phyloP scores from a whole-genome alignment of 2,329 filamentous ascomycete genomes.

The Alternaria arborescens region DNA sequence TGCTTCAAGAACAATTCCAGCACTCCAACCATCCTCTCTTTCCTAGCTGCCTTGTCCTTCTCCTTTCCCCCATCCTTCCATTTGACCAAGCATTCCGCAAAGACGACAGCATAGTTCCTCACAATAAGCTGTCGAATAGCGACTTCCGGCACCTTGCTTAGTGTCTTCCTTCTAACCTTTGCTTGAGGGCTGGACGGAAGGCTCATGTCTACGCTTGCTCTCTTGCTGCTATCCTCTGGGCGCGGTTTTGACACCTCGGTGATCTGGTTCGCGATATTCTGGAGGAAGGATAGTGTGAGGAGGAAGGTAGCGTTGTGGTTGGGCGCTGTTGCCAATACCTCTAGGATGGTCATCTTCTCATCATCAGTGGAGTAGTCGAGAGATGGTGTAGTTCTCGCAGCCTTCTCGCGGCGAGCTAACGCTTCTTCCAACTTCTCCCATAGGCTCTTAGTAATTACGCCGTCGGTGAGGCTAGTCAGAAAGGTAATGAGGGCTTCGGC shows the following conservation, averaged over 20 bases:
- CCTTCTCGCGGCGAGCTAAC: slow-evolving; percentile 49
- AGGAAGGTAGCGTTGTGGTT: slow-evolving; percentile 90
- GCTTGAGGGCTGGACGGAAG: slow-evolving; percentile 45
- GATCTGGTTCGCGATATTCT: slow-evolving; percentile 65
- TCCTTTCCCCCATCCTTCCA: slow-evolving; percentile 55
- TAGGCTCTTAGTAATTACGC: slow-evolving; percentile 74
- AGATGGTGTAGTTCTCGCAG: slow-evolving; percentile 49
- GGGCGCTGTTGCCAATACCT: slow-evolving; percentile 72
- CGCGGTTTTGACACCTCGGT: slow-evolving; percentile 39
- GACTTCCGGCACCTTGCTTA: slow-evolving; percentile 58
- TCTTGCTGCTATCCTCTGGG: slow-evolving; percentile 27
- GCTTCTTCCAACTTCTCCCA: slow-evolving; percentile 63
- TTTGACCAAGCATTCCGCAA: slow-evolving; percentile 71
- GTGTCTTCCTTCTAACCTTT: slow-evolving; percentile 48
- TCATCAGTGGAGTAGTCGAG: slow-evolving; percentile 56
- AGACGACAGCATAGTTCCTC: slow-evolving; percentile 69
- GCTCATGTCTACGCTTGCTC: slow-evolving; percentile 37
- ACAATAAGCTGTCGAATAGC: slow-evolving; percentile 68
- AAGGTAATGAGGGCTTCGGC: slow-evolving; percentile 77
- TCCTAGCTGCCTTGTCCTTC: slow-evolving; percentile 67
- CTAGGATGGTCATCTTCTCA: slow-evolving; percentile 70
- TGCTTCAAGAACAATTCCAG: slow-evolving; percentile 72
- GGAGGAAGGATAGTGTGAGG: slow-evolving; percentile 81
- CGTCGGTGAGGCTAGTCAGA: slow-evolving; percentile 77
- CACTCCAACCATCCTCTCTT: slow-evolving; percentile 71